These are phyloP conservation scores for Polygonum maritimum DNA, from an alignment of 148 eudicot species.

Conservation along the genomic window DNA sequence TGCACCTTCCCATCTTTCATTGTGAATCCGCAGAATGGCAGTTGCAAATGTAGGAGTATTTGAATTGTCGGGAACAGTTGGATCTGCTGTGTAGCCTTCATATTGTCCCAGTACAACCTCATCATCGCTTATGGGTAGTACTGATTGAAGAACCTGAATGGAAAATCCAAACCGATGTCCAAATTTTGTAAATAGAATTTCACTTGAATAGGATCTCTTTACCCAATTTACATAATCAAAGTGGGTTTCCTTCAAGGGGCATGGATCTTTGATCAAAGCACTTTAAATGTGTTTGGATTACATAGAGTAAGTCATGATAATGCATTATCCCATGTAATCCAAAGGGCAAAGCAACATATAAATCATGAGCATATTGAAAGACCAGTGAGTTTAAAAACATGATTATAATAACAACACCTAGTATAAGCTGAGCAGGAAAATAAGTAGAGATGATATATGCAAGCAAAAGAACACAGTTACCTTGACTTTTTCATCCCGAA, in stretches of 20 bases:
- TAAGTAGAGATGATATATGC: no score
- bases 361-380: no score
- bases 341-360: no score
- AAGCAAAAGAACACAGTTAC: constrained; percentile 19
- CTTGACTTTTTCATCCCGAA: constrained; percentile 99
- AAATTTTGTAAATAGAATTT: background rate
- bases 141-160: constrained; percentile 78
- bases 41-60: constrained; percentile 98
- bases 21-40: constrained; percentile 65
- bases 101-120: constrained; percentile 97
- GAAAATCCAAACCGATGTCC: background rate
- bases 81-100: constrained; percentile 85
- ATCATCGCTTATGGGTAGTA: constrained; percentile 61
- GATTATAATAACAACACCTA: no score
- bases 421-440: no score
- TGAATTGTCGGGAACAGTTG: constrained; percentile 85
- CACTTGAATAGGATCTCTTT: background rate
- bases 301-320: no score
- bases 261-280: background rate
- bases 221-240: background rate
- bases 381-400: no score
- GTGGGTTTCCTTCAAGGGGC: no score
- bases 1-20: constrained; percentile 98
- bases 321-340: background rate
- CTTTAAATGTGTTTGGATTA: no score